These are phyloP conservation scores for Forsythia suspensa DNA, from an alignment of 257 asterid species.

Conservation along the genomic window DNA sequence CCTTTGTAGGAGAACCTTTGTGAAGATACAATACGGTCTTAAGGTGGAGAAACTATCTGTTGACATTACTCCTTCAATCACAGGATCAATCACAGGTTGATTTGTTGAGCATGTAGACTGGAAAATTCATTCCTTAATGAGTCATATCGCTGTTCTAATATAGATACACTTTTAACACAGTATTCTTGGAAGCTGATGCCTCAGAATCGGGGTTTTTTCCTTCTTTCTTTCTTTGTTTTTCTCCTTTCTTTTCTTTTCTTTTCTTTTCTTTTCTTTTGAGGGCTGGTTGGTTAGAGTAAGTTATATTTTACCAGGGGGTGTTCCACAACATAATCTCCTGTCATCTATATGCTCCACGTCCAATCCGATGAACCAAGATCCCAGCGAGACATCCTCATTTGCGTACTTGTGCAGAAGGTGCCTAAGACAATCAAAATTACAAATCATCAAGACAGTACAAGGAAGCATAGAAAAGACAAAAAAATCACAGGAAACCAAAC, in stretches of 20 bases:
- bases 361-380: conserved; percentile 54
- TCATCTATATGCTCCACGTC: conserved; percentile 52
- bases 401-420: conserved; percentile 47
- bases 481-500: not conserved
- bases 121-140: not conserved
- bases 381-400: conserved; percentile 49
- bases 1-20: not conserved
- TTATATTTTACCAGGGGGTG: conserved; percentile 17
- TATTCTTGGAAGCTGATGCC: not conserved
- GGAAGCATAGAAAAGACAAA: not conserved
- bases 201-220: not conserved
- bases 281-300: not conserved
- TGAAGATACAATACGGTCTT: not conserved
- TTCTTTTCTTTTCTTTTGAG: not conserved
- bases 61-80: not conserved
- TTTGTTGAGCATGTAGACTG: not conserved
- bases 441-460: not conserved
- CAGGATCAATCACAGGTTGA: not conserved
- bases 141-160: not conserved
- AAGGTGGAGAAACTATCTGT: not conserved
- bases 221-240: too few species aligned
- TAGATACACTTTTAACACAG: not conserved
- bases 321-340: conserved; percentile 49
- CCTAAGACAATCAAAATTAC: conserved; percentile 17
- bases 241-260: not conserved